A percentile compares a stretch with the other conserved stretches of the same genome.
These are phyloP conservation scores for Neonothopanus nambi DNA, from an alignment of 1,284 basidiomycete genomes.

Conservation along the genomic window DNA sequence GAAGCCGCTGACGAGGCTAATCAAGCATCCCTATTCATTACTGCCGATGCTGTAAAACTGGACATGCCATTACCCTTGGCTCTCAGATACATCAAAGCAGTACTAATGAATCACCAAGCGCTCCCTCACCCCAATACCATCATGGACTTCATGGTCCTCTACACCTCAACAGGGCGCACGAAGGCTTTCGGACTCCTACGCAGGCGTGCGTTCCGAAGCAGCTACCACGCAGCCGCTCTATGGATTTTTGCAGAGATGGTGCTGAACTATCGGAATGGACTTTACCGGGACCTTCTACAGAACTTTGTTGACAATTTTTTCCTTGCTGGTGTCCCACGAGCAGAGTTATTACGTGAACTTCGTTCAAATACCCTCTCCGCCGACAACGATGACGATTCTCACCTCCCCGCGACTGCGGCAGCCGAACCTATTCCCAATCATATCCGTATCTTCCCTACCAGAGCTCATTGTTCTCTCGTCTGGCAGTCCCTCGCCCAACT, in stretches of 20 bases:
- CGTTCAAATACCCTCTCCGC: constrained; percentile 14
- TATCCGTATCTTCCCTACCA: constrained; percentile 26
- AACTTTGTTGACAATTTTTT: constrained; percentile 42
- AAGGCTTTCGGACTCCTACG: constrained; percentile 34
- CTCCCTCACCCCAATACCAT: constrained; percentile 30
- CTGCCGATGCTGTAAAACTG: constrained; percentile 12
- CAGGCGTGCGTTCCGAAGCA: constrained; percentile 26
- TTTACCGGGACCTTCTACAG: constrained; percentile 33
- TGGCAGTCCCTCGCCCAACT: constrained; percentile 33
- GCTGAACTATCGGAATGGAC: constrained; percentile 30
- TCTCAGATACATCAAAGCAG: constrained; percentile 27
- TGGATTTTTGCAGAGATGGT: constrained; percentile 44
- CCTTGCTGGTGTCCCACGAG: constrained; percentile 36
- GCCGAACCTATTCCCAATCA: not conserved
- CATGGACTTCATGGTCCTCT: constrained; percentile 35
- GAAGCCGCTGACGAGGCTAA: not conserved
- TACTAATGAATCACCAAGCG: constrained; percentile 10
- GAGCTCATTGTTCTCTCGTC: constrained; percentile 32
- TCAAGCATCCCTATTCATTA: constrained; percentile 20
- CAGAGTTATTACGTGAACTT: constrained; percentile 26
- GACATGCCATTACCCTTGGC: constrained; percentile 14
- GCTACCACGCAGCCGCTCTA: constrained; percentile 19
- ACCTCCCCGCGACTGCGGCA: not conserved
- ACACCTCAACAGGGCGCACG: constrained; percentile 31
- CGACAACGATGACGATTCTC: not conserved